These are phyloP conservation scores for Phaffia rhodozyma DNA, from an alignment of 1,284 basidiomycete species.

Conservation along the genomic window DNA sequence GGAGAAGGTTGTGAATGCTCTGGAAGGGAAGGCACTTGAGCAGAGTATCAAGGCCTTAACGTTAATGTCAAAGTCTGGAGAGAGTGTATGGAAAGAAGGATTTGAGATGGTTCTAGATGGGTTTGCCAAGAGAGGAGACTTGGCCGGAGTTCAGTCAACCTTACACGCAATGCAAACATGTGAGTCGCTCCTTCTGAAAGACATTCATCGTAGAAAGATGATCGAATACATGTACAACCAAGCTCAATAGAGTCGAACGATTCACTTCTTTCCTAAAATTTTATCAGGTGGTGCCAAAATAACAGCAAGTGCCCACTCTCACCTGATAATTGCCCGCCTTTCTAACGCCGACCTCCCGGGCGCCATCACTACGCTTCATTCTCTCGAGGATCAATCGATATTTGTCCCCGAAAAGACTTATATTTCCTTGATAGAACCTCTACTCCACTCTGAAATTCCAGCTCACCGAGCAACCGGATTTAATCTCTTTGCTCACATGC, in stretches of 20 bases:
- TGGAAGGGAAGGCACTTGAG: too few species aligned
- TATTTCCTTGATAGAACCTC: conserved; percentile 22
- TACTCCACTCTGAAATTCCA: conserved; percentile 18
- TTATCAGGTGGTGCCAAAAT: neutral
- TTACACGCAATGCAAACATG: neutral
- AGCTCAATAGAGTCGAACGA: neutral
- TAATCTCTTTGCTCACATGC: conserved; percentile 93
- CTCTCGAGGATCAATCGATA: conserved; percentile 20
- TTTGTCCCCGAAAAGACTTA: conserved; percentile 22
- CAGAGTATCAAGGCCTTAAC: too few species aligned
- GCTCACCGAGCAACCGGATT: conserved; percentile 58
- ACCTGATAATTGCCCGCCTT: conserved; percentile 27
- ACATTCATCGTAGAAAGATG: neutral
- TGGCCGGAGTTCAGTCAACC: too few species aligned
- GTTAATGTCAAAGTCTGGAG: too few species aligned
- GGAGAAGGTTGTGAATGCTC: too few species aligned
- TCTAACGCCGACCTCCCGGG: conserved; percentile 28
- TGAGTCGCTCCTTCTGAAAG: neutral
- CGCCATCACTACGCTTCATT: conserved; percentile 15
- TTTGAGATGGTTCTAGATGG: neutral
- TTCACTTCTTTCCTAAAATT: neutral
- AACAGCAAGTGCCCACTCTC: neutral
- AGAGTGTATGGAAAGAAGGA: neutral
- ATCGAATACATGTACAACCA: neutral
- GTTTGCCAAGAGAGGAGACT: neutral